Evolutionary conservation across 768 basidiomycete species (phyloP), one percentile per base, ranked within the genome.

Genomic region (Tulasnella sp.): DNA sequence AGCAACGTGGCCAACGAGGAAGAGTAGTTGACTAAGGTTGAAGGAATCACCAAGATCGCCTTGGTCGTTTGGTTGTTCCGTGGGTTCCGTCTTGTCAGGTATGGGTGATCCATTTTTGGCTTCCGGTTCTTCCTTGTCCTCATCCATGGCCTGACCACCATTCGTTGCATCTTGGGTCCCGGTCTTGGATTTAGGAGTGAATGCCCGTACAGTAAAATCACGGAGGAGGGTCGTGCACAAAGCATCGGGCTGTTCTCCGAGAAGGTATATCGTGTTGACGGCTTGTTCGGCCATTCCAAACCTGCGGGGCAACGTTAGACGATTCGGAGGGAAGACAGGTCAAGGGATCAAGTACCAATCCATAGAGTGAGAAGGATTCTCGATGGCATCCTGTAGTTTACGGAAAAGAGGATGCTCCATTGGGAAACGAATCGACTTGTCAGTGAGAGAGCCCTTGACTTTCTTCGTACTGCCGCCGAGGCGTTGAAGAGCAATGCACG

Each of bases 271-370:
- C 1, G 97, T 96, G 84, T 99, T 98, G 85, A 99, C 92, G 12
- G 92, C 94, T 85, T 99, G 97, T 84, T 99, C 98, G 0, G 97
- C 95, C 86, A 99, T 91, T 14, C 93, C 93, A 82, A 99, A 99
- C 87, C 87, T 87, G 72, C 9, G 12, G 27, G 27, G 24, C n/a
- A 21, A 42, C 42, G n/a, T 75, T 31, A 42, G 21, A 56, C 27
- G 42, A 44, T 39, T 58, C 6, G 42, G 36, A 24, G 6, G 1
- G 16, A 0, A 12, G n/a, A 16, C 39, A 58, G 24, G 16, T 21
- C 71, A 46, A 24, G 48, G 42, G 8, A 12, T 16, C 5, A 80
- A 84, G 44, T 42, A 87, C 97, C 97, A 99, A 79, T 98, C 96
- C 82, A 92, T 94, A 27, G 93, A 92, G 71, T 91, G 89, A 79